Percentiles rank a stretch among this genome's conserved stretches.
Evolutionary conservation across 1,139 yeast species (phyloP).

Genomic region (Arxiozyma bovina): DNA sequence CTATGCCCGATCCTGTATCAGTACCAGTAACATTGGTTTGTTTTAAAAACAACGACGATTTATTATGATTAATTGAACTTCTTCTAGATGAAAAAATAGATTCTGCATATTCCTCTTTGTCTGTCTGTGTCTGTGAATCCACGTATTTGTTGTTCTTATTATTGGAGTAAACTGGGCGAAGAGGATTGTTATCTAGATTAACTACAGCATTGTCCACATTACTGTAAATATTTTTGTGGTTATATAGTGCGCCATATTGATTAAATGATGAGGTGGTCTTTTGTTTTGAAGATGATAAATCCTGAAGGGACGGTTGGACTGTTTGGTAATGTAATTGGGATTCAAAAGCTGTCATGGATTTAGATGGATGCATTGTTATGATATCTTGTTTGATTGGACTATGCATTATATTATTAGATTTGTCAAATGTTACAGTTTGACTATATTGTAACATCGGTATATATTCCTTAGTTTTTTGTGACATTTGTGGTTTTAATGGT

Average conservation of each 20-base stretch:
- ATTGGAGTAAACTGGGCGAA: not conserved
- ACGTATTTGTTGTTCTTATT: slow-evolving; percentile 12
- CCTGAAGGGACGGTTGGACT: not conserved
- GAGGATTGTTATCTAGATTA: not conserved
- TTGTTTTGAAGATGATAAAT: not conserved
- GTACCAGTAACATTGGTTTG: slow-evolving; percentile 4
- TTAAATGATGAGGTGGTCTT: not conserved
- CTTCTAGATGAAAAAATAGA: slow-evolving; percentile 7
- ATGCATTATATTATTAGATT: not conserved
- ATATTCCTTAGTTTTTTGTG: not conserved
- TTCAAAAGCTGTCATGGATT: not conserved
- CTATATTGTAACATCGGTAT: not conserved
- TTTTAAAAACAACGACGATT: slow-evolving; percentile 7
- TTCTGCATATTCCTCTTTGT: slow-evolving; percentile 6
- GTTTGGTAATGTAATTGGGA: not conserved
- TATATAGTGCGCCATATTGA: not conserved
- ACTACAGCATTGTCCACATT: not conserved
- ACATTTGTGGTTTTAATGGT: slow-evolving; percentile 5
- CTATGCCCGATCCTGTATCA: slow-evolving; percentile 16
- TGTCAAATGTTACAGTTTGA: not conserved
- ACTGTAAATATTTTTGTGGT: not conserved
- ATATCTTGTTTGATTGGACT: not conserved
- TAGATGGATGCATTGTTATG: not conserved
- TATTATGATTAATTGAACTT: slow-evolving; percentile 8
- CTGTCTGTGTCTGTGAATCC: slow-evolving; percentile 25